phyloP scores from a whole-genome alignment of 2,329 filamentous ascomycete species.

The Aspergillus arachidicola region DNA sequence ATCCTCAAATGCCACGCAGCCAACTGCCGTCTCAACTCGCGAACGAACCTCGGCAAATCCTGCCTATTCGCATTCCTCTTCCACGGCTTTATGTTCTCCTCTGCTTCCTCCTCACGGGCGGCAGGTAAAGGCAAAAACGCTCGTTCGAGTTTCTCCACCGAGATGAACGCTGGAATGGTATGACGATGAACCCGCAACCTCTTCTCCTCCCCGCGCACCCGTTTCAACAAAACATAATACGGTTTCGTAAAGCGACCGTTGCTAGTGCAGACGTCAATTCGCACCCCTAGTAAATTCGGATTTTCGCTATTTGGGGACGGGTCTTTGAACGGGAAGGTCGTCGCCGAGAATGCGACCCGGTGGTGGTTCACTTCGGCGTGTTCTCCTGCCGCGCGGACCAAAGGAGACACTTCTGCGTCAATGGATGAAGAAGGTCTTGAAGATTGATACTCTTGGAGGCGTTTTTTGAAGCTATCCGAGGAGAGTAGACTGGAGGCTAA shows the following conservation, averaged over 20 bases:
- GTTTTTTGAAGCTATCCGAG: slow-evolving; percentile 40
- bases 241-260: slow-evolving; percentile 44
- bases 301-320: slow-evolving; percentile 37
- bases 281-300: slow-evolving; percentile 42
- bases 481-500: slow-evolving; percentile 46
- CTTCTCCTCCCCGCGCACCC: slow-evolving; percentile 25
- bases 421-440: slow-evolving; percentile 11
- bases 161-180: slow-evolving; percentile 50
- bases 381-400: slow-evolving; percentile 32
- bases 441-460: slow-evolving; percentile 16
- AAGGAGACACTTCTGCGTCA: slow-evolving; percentile 33
- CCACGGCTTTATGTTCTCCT: slow-evolving; percentile 20
- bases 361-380: slow-evolving; percentile 44
- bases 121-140: slow-evolving; percentile 31
- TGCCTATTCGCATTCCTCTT: slow-evolving; percentile 31
- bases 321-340: slow-evolving; percentile 50
- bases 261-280: slow-evolving; percentile 45
- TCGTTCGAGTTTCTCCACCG: slow-evolving; percentile 40
- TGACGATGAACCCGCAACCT: slow-evolving; percentile 42
- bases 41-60: slow-evolving; percentile 40
- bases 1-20: slow-evolving; percentile 45
- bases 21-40: slow-evolving; percentile 44
- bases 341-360: slow-evolving; percentile 48
- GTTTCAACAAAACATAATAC: slow-evolving; percentile 46
- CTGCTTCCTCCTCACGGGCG: slow-evolving; percentile 15